Evolutionary conservation across 2,329 filamentous ascomycete genomes (phyloP).

Genomic region (Penicillium sp.): DNA sequence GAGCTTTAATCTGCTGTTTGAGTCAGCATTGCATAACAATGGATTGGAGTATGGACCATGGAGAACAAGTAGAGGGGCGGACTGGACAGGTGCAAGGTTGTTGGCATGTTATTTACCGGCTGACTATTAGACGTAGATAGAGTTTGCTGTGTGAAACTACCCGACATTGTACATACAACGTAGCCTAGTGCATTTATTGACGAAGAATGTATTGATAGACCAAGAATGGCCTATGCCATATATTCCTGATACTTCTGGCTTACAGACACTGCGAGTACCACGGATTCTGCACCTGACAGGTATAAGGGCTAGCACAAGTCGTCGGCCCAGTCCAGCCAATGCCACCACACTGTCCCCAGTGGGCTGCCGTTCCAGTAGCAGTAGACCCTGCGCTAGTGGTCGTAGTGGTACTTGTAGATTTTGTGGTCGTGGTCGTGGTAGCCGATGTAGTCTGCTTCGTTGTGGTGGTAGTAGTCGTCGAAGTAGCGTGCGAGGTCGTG

Average conservation of each 20-base stretch:
- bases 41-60: no score
- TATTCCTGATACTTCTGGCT: background rate
- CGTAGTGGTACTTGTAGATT: constrained; percentile 6
- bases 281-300: constrained; percentile 35
- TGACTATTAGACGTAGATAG: no score
- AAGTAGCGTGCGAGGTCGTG: constrained; percentile 2
- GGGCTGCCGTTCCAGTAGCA: constrained; percentile 16
- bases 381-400: constrained; percentile 11
- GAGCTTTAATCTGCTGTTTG: no score
- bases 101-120: no score
- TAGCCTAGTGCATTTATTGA: background rate
- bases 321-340: constrained; percentile 37
- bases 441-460: background rate
- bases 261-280: constrained; percentile 45
- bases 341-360: constrained; percentile 39
- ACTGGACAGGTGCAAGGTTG: no score
- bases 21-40: no score
- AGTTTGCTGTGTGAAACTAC: no score
- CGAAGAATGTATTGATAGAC: background rate
- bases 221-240: background rate
- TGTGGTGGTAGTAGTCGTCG: constrained; percentile 4
- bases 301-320: constrained; percentile 34
- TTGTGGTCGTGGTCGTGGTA: constrained; percentile 1
- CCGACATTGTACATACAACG: no score
- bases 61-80: no score